Evolutionary conservation across 805 yeast genomes (phyloP).

Genomic region (Jamesozyma rosinii): DNA sequence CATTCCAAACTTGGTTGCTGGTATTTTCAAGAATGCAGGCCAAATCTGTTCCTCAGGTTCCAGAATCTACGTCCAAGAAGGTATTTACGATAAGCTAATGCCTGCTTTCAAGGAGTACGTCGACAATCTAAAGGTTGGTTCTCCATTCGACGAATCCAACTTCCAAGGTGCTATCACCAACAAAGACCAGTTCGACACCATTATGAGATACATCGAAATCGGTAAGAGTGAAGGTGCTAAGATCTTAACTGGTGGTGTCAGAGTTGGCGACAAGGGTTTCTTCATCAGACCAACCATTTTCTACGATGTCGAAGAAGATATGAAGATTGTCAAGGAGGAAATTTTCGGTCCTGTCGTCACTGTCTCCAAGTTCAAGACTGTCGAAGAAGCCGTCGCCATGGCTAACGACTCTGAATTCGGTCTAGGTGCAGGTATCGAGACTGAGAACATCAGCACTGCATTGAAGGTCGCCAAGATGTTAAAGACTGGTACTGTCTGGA

Average conservation of each 20-base stretch:
- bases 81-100: slow-evolving; percentile 54
- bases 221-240: slow-evolving; percentile 66
- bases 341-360: slow-evolving; percentile 77
- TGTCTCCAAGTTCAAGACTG: slow-evolving; percentile 54
- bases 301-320: slow-evolving; percentile 53
- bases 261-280: slow-evolving; percentile 57
- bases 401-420: slow-evolving; percentile 71
- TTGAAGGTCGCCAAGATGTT: slow-evolving; percentile 53
- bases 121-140: slow-evolving; percentile 58
- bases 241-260: slow-evolving; percentile 61
- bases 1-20: slow-evolving; percentile 45
- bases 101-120: slow-evolving; percentile 49
- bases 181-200: slow-evolving; percentile 57
- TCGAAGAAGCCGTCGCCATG: slow-evolving; percentile 54
- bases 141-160: slow-evolving; percentile 59
- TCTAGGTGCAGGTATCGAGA: slow-evolving; percentile 74
- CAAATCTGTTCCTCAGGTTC: slow-evolving; percentile 81
- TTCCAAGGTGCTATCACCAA: slow-evolving; percentile 78
- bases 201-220: slow-evolving; percentile 53
- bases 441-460: slow-evolving; percentile 53
- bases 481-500: slow-evolving; percentile 72
- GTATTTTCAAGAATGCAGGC: slow-evolving; percentile 74
- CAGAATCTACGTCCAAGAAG: slow-evolving; percentile 67
- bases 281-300: slow-evolving; percentile 68
- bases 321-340: slow-evolving; percentile 61